phyloP scores from a whole-genome alignment of 345 rosid genomes.

The Salix viminalis region DNA sequence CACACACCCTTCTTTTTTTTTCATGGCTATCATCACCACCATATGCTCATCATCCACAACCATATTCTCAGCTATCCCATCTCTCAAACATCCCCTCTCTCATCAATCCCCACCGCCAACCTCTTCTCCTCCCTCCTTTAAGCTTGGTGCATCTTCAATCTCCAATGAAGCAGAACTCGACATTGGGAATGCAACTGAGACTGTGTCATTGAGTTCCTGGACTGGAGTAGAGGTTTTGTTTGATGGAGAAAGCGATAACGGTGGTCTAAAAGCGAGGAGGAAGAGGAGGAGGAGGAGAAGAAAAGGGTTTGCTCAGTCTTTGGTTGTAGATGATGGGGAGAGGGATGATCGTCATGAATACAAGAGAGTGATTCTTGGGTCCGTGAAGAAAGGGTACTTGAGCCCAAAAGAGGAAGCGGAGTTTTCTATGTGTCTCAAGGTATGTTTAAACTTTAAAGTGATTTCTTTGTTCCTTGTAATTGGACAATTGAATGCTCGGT shows the following conservation, averaged over 20 bases:
- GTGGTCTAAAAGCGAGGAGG: conserved; percentile 24
- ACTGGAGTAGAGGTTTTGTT: conserved; percentile 2
- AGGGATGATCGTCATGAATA: conserved; percentile 1
- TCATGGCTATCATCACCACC: conserved; percentile 36
- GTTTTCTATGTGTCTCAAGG: conserved; percentile 46
- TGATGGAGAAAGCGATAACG: conserved; percentile 1
- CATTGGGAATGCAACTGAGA: conserved; percentile 27
- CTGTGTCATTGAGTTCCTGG: conserved; percentile 24
- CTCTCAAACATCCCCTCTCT: conserved; percentile 30
- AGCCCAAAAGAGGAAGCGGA: conserved; percentile 48
- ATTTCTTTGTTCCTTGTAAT: background rate
- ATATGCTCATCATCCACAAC: conserved; percentile 39
- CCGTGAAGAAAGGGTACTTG: conserved; percentile 28
- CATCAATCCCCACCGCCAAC: background rate
- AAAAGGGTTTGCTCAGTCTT: conserved; percentile 24
- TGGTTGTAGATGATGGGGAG: conserved; percentile 13
- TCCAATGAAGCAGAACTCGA: conserved; percentile 16
- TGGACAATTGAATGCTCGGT: background rate
- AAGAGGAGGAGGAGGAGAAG: conserved; percentile 38
- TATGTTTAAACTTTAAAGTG: background rate
- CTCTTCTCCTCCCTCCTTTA: conserved; percentile 29
- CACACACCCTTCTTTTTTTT: background rate
- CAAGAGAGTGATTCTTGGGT: conserved; percentile 1
- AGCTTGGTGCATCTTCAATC: conserved; percentile 11
- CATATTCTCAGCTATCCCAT: conserved; percentile 19